phyloP scores from a whole-genome alignment of 2,329 filamentous ascomycete species.

The Trichoderma afroharzianum region DNA sequence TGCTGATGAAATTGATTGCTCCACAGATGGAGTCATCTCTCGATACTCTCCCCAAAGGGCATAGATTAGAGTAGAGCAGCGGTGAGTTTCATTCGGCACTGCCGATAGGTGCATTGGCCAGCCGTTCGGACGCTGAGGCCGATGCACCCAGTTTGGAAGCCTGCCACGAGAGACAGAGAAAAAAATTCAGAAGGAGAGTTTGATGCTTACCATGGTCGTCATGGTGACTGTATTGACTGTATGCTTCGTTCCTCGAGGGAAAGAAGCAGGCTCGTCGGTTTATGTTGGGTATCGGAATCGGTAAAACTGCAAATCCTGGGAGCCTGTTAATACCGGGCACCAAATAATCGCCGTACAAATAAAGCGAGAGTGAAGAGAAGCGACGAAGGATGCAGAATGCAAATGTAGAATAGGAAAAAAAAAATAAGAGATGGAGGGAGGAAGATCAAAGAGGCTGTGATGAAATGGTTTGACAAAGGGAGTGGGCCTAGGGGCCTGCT shows the following conservation, averaged over 20 bases:
- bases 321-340: background rate
- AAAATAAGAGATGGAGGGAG: background rate
- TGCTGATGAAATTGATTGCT: background rate
- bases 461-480: slow-evolving; percentile 17
- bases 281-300: background rate
- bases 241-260: slow-evolving; percentile 25
- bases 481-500: slow-evolving; percentile 12
- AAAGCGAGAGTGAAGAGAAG: background rate
- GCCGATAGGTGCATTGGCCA: slow-evolving; percentile 1
- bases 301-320: background rate
- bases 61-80: background rate
- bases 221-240: slow-evolving; percentile 33
- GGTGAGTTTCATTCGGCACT: background rate
- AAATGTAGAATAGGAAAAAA: background rate
- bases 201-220: slow-evolving; percentile 49
- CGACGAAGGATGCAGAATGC: background rate
- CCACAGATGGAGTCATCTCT: background rate
- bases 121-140: background rate
- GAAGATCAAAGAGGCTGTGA: background rate
- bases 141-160: background rate
- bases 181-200: background rate
- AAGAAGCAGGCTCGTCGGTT: slow-evolving; percentile 19
- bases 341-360: background rate
- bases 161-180: background rate
- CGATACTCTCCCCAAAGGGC: background rate